phyloP scores from a whole-genome alignment of 176 grass and related monocot species.

The Triticum urartu region DNA sequence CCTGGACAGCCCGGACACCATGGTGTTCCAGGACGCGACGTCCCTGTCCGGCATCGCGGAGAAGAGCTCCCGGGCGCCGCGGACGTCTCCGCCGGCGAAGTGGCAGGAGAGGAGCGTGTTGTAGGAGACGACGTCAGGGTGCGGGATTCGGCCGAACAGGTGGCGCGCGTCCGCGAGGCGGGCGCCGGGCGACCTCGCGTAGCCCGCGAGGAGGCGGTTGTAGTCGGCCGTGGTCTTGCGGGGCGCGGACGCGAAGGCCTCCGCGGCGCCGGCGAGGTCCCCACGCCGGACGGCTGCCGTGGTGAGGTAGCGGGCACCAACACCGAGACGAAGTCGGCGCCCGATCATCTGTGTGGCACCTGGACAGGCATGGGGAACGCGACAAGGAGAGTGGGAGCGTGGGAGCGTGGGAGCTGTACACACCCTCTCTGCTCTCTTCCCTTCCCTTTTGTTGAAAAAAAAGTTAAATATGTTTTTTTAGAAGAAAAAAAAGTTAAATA shows the following conservation, averaged over 20 bases:
- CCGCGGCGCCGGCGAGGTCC: slow-evolving; percentile 33
- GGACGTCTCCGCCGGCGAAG: slow-evolving; percentile 44
- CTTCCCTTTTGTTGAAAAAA: too few species aligned
- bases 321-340: neutral
- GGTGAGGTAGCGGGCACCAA: slow-evolving; percentile 1
- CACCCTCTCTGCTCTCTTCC: too few species aligned
- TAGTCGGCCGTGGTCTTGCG: slow-evolving; percentile 38
- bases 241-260: slow-evolving; percentile 21
- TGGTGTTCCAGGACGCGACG: slow-evolving; percentile 67
- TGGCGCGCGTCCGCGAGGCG: slow-evolving; percentile 35
- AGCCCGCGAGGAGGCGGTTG: slow-evolving; percentile 57
- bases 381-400: too few species aligned
- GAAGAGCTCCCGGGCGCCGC: slow-evolving; percentile 53
- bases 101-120: slow-evolving; percentile 78
- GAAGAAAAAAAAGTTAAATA: too few species aligned
- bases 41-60: slow-evolving; percentile 44
- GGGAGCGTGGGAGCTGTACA: too few species aligned
- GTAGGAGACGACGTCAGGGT: slow-evolving; percentile 59
- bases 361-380: neutral
- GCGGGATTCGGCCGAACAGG: slow-evolving; percentile 46
- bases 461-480: too few species aligned
- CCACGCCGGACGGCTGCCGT: slow-evolving; percentile 32
- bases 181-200: slow-evolving; percentile 12
- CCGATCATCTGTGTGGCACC: neutral
- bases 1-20: slow-evolving; percentile 57